Evolutionary conservation across 371 early-diverging fungal species (phyloP).

Genomic region (Rhizopus arrhizus): DNA sequence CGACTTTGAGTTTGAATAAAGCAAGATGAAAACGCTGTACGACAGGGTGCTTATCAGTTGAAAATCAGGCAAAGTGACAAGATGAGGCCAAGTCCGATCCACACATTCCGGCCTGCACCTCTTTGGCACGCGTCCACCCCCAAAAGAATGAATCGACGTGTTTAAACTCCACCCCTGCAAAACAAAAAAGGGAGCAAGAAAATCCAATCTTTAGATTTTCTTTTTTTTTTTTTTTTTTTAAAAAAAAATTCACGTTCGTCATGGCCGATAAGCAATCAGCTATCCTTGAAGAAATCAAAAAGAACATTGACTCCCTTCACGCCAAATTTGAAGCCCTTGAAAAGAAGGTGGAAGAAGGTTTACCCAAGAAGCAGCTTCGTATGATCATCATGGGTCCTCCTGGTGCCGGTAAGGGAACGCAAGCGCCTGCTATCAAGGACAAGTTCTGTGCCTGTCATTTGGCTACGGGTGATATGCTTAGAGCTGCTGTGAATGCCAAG

Average conservation of each 20-base stretch:
- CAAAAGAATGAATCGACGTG: no score
- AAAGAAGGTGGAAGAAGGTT: conserved; percentile 48
- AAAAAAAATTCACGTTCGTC: not conserved
- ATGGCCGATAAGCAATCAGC: conserved; percentile 48
- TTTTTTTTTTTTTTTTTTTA: conserved; percentile 9
- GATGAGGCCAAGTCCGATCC: no score
- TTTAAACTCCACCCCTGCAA: conserved; percentile 4
- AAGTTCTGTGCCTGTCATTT: conserved; percentile 95
- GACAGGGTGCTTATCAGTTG: no score
- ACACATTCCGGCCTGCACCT: no score
- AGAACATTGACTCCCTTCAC: conserved; percentile 54
- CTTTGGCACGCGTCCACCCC: no score
- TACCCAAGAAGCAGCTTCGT: conserved; percentile 61
- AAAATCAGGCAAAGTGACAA: no score
- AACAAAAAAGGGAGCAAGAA: not conserved
- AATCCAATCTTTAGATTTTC: not conserved
- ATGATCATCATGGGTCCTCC: conserved; percentile 99
- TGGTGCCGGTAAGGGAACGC: conserved; percentile 98
- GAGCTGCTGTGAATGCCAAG: conserved; percentile 93
- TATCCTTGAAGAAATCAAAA: conserved; percentile 60
- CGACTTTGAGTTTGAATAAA: no score
- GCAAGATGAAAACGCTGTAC: no score
- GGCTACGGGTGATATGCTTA: conserved; percentile 99
- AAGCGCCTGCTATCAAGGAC: conserved; percentile 94
- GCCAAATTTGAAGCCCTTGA: conserved; percentile 54